Evolutionary conservation across 805 yeast genomes (phyloP), one percentile per base, ranked within the genome.

Genomic region (Ogataea methanolica): DNA sequence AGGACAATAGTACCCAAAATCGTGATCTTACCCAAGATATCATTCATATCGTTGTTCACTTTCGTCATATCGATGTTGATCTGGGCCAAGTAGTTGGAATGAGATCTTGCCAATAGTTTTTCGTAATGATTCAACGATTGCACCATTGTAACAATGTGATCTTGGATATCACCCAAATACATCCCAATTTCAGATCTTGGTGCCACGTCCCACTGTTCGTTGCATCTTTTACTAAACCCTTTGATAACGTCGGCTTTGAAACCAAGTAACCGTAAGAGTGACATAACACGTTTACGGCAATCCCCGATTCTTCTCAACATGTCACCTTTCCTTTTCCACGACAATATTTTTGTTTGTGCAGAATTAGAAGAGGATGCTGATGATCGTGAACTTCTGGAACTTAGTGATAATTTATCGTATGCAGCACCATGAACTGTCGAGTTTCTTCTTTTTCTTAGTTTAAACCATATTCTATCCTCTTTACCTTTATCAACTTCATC

Each of bases 241-340:
- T 88, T 88, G 55, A 94, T 88, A n/a, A 94, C 99, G 67, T 94
- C 99, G 0, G 97, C 98, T 68, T 94, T 94, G 43, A 89, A 83
- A 2, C 96, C 96, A 46, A 94, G 67, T 41, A 94, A 73, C 45
- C 98, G 71, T 52, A 89, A 71, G 26, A 94, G 76, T 16, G 94
- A 82, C 98, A 92, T 92, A 1, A 94, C 97, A 38, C 96, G 73
- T 62, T 90, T 90, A 51, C 99, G 83, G 54, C 96, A 86, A 62
- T 91, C 98, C 36, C 98, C 99, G 53, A 94, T 92, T 59, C 96
- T 74, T 54, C 96, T 72, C 69, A 94, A 74, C 96, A 94, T 88
- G 61, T 91, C 96, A 6, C 97, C 97, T 67, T 91, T 90, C 51
- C 85, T 78, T 57, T 83, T 87, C 97, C 97, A 91, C 35, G 88